Evolutionary conservation across 176 grass and related monocot genomes (phyloP).

Genomic region (Olyra latifolia): DNA sequence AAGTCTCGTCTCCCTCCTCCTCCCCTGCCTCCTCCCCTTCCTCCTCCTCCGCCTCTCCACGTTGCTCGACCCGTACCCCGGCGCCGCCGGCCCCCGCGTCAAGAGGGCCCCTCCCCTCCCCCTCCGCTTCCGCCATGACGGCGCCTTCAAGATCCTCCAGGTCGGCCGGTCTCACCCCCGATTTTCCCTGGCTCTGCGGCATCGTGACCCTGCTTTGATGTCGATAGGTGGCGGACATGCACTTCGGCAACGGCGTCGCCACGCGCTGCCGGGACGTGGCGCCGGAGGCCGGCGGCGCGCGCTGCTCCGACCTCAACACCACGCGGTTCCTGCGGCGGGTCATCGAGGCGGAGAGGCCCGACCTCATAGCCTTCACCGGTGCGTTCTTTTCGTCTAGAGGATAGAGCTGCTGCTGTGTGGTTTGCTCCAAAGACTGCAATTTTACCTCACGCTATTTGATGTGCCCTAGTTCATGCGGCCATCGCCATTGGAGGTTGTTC

Average conservation of each 20-base stretch:
- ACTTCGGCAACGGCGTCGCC: conserved; percentile 81
- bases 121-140: conserved; percentile 74
- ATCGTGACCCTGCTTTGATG: neutral
- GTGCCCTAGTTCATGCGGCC: neutral
- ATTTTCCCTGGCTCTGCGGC: neutral
- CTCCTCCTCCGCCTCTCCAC: conserved; percentile 44
- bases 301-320: conserved; percentile 89
- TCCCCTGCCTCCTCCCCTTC: conserved; percentile 35
- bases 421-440: neutral
- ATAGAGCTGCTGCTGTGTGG: neutral
- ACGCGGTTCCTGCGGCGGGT: conserved; percentile 73
- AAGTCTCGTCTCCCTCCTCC: conserved; percentile 22
- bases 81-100: conserved; percentile 40
- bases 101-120: conserved; percentile 63
- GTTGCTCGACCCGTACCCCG: conserved; percentile 25
- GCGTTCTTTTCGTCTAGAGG: neutral
- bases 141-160: conserved; percentile 89
- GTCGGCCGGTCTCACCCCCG: neutral
- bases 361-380: conserved; percentile 94
- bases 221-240: conserved; percentile 88
- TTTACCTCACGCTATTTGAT: neutral
- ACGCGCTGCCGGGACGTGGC: conserved; percentile 79
- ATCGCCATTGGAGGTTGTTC: neutral
- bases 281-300: conserved; percentile 43
- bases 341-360: conserved; percentile 76